Conservation (phyloP, 73 alveolate species). For the Paramecium biaurelia region DNA sequence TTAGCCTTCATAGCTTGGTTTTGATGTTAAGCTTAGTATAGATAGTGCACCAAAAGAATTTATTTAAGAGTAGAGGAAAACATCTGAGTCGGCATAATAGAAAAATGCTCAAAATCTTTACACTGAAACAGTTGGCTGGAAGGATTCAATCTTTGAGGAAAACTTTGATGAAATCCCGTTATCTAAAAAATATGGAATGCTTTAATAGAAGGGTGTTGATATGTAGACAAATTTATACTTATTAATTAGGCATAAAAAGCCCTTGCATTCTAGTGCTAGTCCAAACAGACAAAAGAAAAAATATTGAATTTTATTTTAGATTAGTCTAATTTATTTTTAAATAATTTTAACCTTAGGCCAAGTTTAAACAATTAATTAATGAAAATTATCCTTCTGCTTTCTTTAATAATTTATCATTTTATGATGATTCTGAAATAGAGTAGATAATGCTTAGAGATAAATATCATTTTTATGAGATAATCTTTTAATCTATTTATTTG, state of each 20-base stretch:
- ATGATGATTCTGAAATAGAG: not conserved
- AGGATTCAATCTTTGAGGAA: slow-evolving; percentile 1
- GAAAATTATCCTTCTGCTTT: slow-evolving; percentile 57
- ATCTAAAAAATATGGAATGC: not conserved
- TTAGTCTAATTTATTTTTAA: not conserved
- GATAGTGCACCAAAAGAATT: not conserved
- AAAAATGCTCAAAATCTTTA: not conserved
- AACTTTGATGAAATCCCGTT: not conserved
- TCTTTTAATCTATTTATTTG: slow-evolving; percentile 44
- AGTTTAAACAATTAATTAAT: too few species aligned
- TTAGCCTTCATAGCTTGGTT: not conserved
- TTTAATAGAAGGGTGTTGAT: not conserved
- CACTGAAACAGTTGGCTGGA: not conserved
- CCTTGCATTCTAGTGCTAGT: not conserved
- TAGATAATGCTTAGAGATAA: slow-evolving; percentile 57
- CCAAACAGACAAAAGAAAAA: not conserved
- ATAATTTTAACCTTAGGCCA: not conserved
- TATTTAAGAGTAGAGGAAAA: not conserved
- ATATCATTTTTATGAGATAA: slow-evolving; percentile 68
- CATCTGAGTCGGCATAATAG: not conserved
- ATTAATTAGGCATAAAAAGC: not conserved
- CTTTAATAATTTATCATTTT: slow-evolving; percentile 71
- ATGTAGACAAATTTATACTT: not conserved
- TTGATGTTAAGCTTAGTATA: not conserved
- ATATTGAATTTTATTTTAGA: not conserved